Base-by-base conservation (phyloP, 2,329 filamentous ascomycete species). In the Alternaria incomplexa region DNA sequence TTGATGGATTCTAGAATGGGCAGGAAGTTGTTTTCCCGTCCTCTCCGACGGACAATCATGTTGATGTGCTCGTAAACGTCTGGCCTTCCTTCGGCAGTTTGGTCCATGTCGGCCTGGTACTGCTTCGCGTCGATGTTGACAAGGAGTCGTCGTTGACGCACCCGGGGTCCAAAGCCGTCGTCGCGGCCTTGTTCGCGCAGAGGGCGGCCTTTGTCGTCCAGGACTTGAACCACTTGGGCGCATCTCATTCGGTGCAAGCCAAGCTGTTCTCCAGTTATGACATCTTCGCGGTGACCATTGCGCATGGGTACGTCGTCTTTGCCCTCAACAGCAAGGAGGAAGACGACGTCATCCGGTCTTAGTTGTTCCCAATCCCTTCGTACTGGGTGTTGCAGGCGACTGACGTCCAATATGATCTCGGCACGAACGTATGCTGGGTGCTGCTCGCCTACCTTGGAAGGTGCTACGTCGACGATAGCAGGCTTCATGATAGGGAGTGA, bases 1-100 rank as follows among this genome's bases (percentile, higher is more conserved):
- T 91, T 92, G 75, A 99, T 96, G 1, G 94, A 97, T 73, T 97
- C 92, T 36, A 99, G 85, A 10, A 99, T 90, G 10, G 94, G 90
- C 75, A 93, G 96, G 85, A 99, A 99, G 80, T 99, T 99, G 82
- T 99, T 99, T 80, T 99, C 96, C 63, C 94, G 87, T 26, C 92
- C 90, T 76, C 89, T 90, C 70, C 96, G 88, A 61, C 96, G 90
- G 55, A 97, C 86, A 58, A 99, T 83, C 44, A 98, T 82, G 74
- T 99, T 99, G 74, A 99, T 89, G 32, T 85, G 86, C 48, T 92
- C 90, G 79, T 97, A 97, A 5, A 96, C 84, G 72, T 97, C 91
- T 1, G 87, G 84, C 72, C 91, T 91, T n/a, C 90, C 91, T 62
- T 86, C 84, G 10, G 87, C 83, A 40, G 86, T 83, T 56, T 84